Base-by-base conservation (phyloP, 2,329 filamentous ascomycete species). In the Aphanoascus verrucosus region DNA sequence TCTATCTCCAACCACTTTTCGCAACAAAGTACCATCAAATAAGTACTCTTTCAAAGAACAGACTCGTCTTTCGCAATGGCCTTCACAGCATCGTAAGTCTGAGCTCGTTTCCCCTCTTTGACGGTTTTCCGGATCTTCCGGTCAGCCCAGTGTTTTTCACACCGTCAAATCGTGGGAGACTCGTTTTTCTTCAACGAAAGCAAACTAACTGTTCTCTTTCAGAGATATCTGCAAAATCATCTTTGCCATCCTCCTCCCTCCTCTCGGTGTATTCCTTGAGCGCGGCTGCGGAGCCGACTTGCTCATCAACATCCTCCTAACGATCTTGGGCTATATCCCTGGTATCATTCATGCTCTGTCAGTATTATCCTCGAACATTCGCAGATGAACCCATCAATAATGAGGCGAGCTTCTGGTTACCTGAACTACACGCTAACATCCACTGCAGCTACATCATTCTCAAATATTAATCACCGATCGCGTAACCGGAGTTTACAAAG, bases 241-340 rank as follows among this genome's bases (percentile, higher is more conserved):
- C 74, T 79, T 94, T 74, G 89, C 89, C 77, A 77, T 95, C 77
- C 76, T 95, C 75, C 82, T 95, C 60, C 89, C 89, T 54, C 89
- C 89, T 68, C 74, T 95, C 53, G 89, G 89, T 76, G 89, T 95
- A 69, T 93, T 94, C 80, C 86, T 95, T 62, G 89, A 95, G 84
- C 83, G 85, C 63, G 89, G 89, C 65, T 94, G 89, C 75, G 84
- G 84, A 68, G 82, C 84, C 61, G 87, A 94, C 69, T 77, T 95
- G 66, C 77, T 91, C 72, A 94, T 95, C 81, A 94, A 94, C 83
- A 87, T 94, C 72, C 79, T 89, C 66, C 76, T 94, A 73, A 94
- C 88, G 63, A 81, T 88, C 63, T 76, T 88, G 62, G 82, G 80
- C 71, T 84, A 81, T 72, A 79, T 90, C 65, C 85, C 85, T 60